Conservation (phyloP, 805 yeast genomes). For the Teunomyces cretensis region DNA sequence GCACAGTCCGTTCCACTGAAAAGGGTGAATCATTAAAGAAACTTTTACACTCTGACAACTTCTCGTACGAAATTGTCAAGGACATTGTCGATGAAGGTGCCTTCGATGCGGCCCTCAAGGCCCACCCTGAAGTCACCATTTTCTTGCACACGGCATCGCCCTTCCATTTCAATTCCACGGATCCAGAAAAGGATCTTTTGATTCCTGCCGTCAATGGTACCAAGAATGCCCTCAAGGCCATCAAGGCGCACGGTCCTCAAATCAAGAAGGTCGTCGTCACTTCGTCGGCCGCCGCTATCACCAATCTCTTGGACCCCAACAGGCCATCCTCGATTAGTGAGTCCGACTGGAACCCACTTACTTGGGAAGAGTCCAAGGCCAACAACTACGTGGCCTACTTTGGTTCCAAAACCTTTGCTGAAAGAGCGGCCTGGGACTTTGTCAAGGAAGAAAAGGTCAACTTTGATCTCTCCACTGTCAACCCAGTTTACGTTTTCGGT, state of each 20-base stretch:
- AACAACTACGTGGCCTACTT: constrained; percentile 21
- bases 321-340: background rate
- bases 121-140: constrained; percentile 38
- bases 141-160: constrained; percentile 56
- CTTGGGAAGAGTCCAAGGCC: constrained; percentile 17
- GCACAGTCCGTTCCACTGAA: constrained; percentile 43
- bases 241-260: constrained; percentile 43
- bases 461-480: constrained; percentile 11
- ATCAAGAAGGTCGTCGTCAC: constrained; percentile 54
- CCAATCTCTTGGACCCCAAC: background rate
- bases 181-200: constrained; percentile 48
- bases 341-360: constrained; percentile 8
- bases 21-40: constrained; percentile 20
- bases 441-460: constrained; percentile 11
- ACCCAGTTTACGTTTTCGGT: constrained; percentile 17
- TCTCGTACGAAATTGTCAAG: constrained; percentile 31
- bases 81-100: constrained; percentile 37
- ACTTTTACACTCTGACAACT: constrained; percentile 13
- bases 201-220: constrained; percentile 62
- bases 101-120: constrained; percentile 46
- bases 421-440: constrained; percentile 33
- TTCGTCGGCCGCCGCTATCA: constrained; percentile 42
- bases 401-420: constrained; percentile 37
- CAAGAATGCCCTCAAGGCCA: constrained; percentile 45
- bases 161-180: constrained; percentile 40